These are phyloP conservation scores for Metschnikowia lachancei DNA, from an alignment of 805 yeast genomes.

Conservation along the genomic window DNA sequence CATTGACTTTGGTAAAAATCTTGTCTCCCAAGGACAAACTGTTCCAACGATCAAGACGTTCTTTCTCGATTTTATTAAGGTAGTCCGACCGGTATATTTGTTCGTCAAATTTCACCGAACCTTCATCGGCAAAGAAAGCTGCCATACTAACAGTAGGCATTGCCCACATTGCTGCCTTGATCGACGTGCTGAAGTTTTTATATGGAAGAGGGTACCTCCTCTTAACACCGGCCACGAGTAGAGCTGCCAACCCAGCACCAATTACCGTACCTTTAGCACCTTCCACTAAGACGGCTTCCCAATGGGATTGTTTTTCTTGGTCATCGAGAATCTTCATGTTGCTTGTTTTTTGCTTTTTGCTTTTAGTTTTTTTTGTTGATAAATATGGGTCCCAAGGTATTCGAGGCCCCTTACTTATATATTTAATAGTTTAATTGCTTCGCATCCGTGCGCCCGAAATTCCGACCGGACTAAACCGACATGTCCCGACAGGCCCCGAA, in stretches of 20 bases:
- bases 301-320: conserved; percentile 68
- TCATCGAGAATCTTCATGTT: conserved; percentile 65
- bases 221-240: conserved; percentile 45
- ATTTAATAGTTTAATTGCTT: not conserved
- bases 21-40: conserved; percentile 49
- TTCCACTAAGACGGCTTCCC: conserved; percentile 55
- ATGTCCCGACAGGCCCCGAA: conserved; percentile 1
- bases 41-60: conserved; percentile 52
- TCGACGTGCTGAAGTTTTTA: conserved; percentile 33
- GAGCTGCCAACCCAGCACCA: conserved; percentile 58
- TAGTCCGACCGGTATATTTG: conserved; percentile 52
- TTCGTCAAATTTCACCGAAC: conserved; percentile 65
- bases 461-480: conserved; percentile 4
- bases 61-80: conserved; percentile 40
- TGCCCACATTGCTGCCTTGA: conserved; percentile 62
- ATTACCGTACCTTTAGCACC: conserved; percentile 56
- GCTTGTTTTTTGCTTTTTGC: no score
- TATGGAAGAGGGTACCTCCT: conserved; percentile 44
- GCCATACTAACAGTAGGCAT: conserved; percentile 64
- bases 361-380: no score
- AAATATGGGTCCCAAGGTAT: no score
- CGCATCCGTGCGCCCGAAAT: not conserved
- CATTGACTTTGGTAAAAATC: conserved; percentile 45
- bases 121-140: conserved; percentile 67
- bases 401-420: not conserved